Conservation (phyloP, 441 rosid species). For the Gossypium trilobum region DNA sequence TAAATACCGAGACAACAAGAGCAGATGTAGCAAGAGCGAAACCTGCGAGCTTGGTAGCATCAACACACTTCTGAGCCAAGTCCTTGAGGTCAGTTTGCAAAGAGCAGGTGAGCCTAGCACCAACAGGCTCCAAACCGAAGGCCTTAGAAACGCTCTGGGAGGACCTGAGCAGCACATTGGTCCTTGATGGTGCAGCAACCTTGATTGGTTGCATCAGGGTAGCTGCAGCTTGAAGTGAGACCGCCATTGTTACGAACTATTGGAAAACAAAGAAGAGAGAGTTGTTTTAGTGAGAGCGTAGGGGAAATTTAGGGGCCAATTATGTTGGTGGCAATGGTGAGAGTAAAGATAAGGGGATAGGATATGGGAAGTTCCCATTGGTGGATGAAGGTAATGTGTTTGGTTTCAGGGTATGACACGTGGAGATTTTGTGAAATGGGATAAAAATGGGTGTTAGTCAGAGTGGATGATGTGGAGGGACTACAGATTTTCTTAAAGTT, state of each 20-base stretch:
- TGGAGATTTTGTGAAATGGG: constrained; percentile 21
- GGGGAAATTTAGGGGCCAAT: background rate
- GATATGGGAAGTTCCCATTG: constrained; percentile 48
- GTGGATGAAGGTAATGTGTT: constrained; percentile 23
- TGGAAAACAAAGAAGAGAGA: background rate
- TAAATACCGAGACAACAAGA: constrained; percentile 64
- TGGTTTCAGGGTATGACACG: constrained; percentile 25
- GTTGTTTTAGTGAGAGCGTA: constrained; percentile 8
- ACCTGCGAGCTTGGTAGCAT: constrained; percentile 65
- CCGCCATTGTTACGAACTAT: constrained; percentile 40
- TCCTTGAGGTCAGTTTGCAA: constrained; percentile 56
- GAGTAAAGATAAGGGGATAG: constrained; percentile 39
- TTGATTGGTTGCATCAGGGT: constrained; percentile 68
- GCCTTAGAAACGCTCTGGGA: constrained; percentile 40
- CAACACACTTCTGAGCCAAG: constrained; percentile 49
- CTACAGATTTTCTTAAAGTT: too few species aligned
- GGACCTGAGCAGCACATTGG: constrained; percentile 34
- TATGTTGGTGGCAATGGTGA: constrained; percentile 26
- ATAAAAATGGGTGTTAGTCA: constrained; percentile 20
- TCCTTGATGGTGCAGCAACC: constrained; percentile 37
- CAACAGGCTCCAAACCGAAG: constrained; percentile 44
- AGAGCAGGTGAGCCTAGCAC: constrained; percentile 56
- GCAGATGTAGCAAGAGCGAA: constrained; percentile 88
- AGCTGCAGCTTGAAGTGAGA: constrained; percentile 74
- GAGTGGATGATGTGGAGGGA: constrained; percentile 10